These are phyloP conservation scores for Psilocybe sp. DNA, from an alignment of 768 basidiomycete species.

Conservation along the genomic window DNA sequence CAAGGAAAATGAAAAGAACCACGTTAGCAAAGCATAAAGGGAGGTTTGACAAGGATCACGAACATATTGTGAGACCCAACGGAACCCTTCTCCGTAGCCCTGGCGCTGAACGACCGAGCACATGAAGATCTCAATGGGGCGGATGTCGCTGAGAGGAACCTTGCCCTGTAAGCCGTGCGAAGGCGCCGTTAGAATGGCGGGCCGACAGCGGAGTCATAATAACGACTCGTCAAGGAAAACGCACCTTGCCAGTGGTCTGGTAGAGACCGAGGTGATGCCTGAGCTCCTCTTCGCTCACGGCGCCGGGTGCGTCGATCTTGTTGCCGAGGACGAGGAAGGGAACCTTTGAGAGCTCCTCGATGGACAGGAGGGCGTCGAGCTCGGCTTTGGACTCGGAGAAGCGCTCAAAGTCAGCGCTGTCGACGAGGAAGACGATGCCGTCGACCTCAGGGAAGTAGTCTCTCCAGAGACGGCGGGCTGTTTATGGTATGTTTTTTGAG, in stretches of 20 bases:
- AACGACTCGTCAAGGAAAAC: slow-evolving; percentile 9
- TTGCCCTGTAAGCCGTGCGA: slow-evolving; percentile 65
- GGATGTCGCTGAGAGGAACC: slow-evolving; percentile 92
- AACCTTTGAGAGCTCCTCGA: slow-evolving; percentile 93
- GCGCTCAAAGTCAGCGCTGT: slow-evolving; percentile 95
- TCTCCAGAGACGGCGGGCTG: slow-evolving; percentile 96
- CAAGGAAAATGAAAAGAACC: slow-evolving; percentile 4
- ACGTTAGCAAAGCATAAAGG: neutral
- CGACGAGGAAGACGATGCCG: slow-evolving; percentile 97
- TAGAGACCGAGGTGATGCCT: slow-evolving; percentile 93
- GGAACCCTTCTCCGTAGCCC: slow-evolving; percentile 97
- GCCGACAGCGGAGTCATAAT: neutral
- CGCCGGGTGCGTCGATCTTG: slow-evolving; percentile 99
- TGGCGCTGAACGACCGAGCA: slow-evolving; percentile 99
- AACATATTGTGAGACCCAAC: slow-evolving; percentile 97
- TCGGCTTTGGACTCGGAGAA: slow-evolving; percentile 97
- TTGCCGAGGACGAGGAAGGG: slow-evolving; percentile 98
- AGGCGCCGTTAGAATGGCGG: slow-evolving; percentile 2
- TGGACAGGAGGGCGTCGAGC: slow-evolving; percentile 91
- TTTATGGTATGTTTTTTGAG: slow-evolving; percentile 1
- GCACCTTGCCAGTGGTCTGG: slow-evolving; percentile 99
- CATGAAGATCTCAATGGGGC: slow-evolving; percentile 99
- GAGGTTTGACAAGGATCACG: slow-evolving; percentile 22
- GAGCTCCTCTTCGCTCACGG: slow-evolving; percentile 96
- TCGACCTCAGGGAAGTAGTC: slow-evolving; percentile 99